Conservation (phyloP, 768 basidiomycete species). For the Chiua virens region DNA sequence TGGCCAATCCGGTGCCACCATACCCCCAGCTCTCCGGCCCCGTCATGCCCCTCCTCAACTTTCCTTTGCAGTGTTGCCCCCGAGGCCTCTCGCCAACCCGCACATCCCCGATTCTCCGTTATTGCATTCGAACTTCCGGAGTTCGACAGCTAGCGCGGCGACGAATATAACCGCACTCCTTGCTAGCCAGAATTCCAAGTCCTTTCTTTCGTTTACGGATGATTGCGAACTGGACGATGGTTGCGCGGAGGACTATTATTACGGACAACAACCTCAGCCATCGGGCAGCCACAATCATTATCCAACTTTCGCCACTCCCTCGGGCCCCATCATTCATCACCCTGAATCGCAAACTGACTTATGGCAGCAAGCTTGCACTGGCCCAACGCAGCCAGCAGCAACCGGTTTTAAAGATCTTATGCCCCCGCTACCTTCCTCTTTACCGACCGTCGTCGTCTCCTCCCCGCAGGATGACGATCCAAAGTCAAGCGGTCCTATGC, state of each 20-base stretch:
- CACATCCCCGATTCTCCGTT: constrained; percentile 44
- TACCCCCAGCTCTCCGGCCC: constrained; percentile 13
- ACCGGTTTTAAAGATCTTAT: constrained; percentile 13
- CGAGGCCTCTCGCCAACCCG: constrained; percentile 7
- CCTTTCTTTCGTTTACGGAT: constrained; percentile 29
- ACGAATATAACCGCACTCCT: constrained; percentile 18
- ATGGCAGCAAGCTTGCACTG: constrained; percentile 15
- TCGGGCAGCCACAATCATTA: constrained; percentile 1
- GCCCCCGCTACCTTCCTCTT: constrained; percentile 20
- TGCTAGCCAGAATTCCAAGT: constrained; percentile 20
- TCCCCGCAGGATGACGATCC: constrained; percentile 34
- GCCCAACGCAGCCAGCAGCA: constrained; percentile 3
- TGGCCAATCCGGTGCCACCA: neutral
- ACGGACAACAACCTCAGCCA: constrained; percentile 10
- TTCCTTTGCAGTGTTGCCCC: constrained; percentile 3
- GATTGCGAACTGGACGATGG: constrained; percentile 34
- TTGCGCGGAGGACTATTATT: constrained; percentile 43
- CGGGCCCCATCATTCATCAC: neutral
- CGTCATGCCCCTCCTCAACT: constrained; percentile 1
- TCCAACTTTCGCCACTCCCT: constrained; percentile 1
- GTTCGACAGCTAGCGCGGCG: constrained; percentile 38
- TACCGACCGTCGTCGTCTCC: constrained; percentile 60
- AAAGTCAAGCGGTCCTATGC: constrained; percentile 26
- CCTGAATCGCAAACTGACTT: constrained; percentile 3
- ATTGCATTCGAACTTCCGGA: constrained; percentile 48